Percentiles rank a stretch among this genome's conserved stretches.
Evolutionary conservation across 148 eudicot genomes (phyloP).

Genomic region (Agrostemma githago): DNA sequence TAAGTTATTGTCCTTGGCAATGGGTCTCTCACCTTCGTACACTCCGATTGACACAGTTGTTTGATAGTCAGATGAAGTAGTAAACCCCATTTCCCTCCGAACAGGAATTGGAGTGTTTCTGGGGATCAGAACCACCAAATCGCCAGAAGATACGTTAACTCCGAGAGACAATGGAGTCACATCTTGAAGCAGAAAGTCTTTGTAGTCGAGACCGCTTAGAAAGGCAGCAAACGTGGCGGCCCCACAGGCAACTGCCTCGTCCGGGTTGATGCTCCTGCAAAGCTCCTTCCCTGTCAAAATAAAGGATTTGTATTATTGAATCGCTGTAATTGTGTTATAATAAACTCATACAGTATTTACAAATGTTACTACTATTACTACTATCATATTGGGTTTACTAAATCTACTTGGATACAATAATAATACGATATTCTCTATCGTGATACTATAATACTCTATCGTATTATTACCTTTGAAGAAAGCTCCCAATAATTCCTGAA

Average conservation of each 20-base stretch:
- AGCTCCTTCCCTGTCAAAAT: not conserved
- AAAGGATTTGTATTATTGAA: no score
- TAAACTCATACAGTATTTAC: no score
- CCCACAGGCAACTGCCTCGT: slow-evolving; percentile 17
- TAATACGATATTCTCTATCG: no score
- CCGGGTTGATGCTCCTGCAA: slow-evolving; percentile 12
- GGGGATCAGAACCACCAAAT: not conserved
- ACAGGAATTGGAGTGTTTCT: slow-evolving; percentile 12
- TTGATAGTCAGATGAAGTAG: not conserved
- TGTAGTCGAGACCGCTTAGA: not conserved
- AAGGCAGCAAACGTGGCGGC: slow-evolving; percentile 14
- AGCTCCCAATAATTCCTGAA: not conserved
- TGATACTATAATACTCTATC: no score
- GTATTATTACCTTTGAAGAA: not conserved
- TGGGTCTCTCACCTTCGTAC: slow-evolving; percentile 3
- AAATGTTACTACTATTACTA: no score
- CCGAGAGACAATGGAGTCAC: slow-evolving; percentile 21
- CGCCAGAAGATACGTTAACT: not conserved
- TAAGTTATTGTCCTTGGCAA: slow-evolving; percentile 4
- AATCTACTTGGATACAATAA: no score
- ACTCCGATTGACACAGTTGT: not conserved
- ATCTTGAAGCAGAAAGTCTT: slow-evolving; percentile 2
- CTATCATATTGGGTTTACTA: no score
- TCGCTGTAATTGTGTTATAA: no score
- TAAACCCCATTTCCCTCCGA: not conserved